Base-by-base conservation (phyloP, 192 early-diverging fungal species). In the Backusella tuberculispora region DNA sequence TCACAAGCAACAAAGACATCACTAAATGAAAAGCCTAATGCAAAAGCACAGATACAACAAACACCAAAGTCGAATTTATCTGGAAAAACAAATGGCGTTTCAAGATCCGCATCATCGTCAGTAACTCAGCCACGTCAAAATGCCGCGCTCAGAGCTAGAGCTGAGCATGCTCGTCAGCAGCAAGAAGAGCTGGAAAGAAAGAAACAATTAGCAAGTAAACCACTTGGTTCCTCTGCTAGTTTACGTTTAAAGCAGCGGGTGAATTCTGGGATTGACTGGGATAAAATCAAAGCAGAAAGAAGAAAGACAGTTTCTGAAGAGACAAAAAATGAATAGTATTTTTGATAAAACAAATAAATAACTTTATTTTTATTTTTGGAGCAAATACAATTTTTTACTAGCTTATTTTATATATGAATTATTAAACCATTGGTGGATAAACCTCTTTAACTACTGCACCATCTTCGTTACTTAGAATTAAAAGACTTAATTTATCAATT, bases 371-470 rank as follows among this genome's bases (percentile, higher is more conserved):
- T 26, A 26, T 60, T 56, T 26, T 60, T 60, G 50, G 24, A 24
- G 21, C 50, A 56, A 21, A 24, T 24, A 21, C 9, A 21, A 21
- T n/a, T 0, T 56, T 56, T 1, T 24, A 9, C 9, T 24, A 21
- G 15, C 47, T 48, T 48, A 48, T 12, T 24, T 53, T 21, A 9
- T 64, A 17, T 65, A 17, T 38, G 26, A 66, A n/a, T 7, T 64
- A 17, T 38, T 66, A 66, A 38, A 26, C 42, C 6, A 76, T 12
- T n/a, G 78, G 78, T 29, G 78, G 74, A 5, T 37, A 65, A 9
- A 66, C 74, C 66, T 80, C 78, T 48, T 76, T 75, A 12, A 80
- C 78, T 6, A 80, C 74, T 10, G 71, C 53, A 66, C 78, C 78
- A 19, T 66, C 53, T 24, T 76, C 38, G 8, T 37, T 41, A 71